Evolutionary conservation across 1,139 yeast species (phyloP).

Genomic region (Suhomyces bokatorum): DNA sequence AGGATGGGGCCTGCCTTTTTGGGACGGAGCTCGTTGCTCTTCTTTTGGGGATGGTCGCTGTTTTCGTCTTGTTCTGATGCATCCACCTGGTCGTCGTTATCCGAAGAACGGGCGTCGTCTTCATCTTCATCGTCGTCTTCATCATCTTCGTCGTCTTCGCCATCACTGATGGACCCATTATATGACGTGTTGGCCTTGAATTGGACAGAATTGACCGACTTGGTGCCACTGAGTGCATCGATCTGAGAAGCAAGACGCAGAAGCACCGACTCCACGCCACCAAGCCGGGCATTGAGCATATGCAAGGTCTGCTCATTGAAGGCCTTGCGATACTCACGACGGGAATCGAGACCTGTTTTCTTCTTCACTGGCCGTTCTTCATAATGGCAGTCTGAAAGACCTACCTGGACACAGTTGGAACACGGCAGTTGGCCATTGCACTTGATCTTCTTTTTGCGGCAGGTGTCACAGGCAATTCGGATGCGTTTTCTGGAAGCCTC

Average conservation of each 20-base stretch:
- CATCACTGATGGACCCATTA: not conserved
- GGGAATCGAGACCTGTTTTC: constrained; percentile 8
- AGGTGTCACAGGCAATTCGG: constrained; percentile 27
- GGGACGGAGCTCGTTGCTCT: not conserved
- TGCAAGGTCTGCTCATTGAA: constrained; percentile 14
- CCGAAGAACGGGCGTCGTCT: not conserved
- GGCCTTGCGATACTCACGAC: constrained; percentile 1
- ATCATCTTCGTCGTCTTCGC: constrained; percentile 4
- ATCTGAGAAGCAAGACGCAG: constrained; percentile 21
- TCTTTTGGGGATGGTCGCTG: no score
- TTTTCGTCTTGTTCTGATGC: not conserved
- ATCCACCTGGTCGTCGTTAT: not conserved
- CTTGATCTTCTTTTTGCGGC: constrained; percentile 28
- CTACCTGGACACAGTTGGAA: constrained; percentile 21
- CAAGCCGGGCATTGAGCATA: constrained; percentile 25
- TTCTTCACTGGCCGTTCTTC: constrained; percentile 26
- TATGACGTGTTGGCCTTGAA: constrained; percentile 6
- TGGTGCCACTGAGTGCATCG: constrained; percentile 9
- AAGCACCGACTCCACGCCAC: constrained; percentile 27
- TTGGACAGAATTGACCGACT: not conserved
- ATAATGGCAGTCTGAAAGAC: constrained; percentile 29
- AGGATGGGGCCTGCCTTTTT: not conserved
- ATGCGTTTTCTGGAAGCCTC: constrained; percentile 15
- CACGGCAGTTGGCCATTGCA: constrained; percentile 30
- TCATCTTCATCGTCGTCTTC: constrained; percentile 2